phyloP scores from a whole-genome alignment of 2,329 filamentous ascomycete genomes.

The Beauveria bassiana region DNA sequence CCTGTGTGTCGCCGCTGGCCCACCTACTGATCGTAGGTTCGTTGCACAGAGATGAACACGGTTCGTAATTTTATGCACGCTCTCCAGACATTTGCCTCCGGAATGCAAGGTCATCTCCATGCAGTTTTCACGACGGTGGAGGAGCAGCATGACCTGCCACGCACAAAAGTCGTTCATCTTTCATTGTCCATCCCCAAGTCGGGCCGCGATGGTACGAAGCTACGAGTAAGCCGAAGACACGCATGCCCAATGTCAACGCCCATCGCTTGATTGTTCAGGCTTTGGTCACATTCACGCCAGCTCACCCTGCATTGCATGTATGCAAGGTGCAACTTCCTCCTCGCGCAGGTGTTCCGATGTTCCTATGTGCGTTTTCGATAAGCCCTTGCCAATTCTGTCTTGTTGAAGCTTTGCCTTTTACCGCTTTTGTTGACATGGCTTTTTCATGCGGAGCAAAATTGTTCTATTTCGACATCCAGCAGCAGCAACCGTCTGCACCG shows the following conservation, averaged over 20 bases:
- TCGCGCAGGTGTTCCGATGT: not conserved
- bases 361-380: not conserved
- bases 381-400: not conserved
- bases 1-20: not conserved
- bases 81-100: not conserved
- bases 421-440: not conserved
- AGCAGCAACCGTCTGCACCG: too few relatives aligned
- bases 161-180: not conserved
- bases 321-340: not conserved
- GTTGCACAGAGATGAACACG: not conserved
- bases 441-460: too few relatives aligned
- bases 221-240: not conserved
- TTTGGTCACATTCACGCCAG: not conserved
- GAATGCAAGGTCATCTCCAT: not conserved
- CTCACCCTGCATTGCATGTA: not conserved
- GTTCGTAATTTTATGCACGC: not conserved
- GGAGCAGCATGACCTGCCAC: not conserved
- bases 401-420: not conserved
- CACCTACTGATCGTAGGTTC: not conserved
- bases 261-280: not conserved
- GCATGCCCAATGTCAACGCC: not conserved
- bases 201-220: not conserved
- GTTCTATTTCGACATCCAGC: too few relatives aligned
- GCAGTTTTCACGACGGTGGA: not conserved
- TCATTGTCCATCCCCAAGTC: not conserved